Percentiles rank a stretch among this genome's conserved stretches.
phyloP scores from a whole-genome alignment of 345 rosid species.

The Salix viminalis region DNA sequence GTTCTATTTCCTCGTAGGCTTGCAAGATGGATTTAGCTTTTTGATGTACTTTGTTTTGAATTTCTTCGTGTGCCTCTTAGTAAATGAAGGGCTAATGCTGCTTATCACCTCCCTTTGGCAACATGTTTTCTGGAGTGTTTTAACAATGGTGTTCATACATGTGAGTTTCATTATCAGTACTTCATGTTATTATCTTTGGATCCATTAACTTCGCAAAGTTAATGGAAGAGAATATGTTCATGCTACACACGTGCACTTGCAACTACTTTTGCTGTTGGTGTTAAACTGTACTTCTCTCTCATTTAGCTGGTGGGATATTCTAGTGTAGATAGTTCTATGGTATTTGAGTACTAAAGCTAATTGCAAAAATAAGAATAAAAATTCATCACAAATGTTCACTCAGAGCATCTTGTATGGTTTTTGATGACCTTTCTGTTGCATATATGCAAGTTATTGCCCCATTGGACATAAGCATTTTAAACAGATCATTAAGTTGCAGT shows the following conservation, averaged over 20 bases:
- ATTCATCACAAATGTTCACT: background rate
- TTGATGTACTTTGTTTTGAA: constrained; percentile 98
- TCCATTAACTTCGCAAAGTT: background rate
- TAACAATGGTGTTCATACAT: constrained; percentile 54
- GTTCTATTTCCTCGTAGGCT: constrained; percentile 85
- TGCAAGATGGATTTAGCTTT: constrained; percentile 83
- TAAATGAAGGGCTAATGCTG: constrained; percentile 87
- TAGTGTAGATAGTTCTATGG: background rate
- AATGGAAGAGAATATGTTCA: background rate
- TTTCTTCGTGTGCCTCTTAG: constrained; percentile 83
- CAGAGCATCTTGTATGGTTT: background rate
- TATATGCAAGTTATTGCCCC: background rate
- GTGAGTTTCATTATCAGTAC: constrained; percentile 40
- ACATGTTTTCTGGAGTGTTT: constrained; percentile 71
- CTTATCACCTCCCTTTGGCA: constrained; percentile 60
- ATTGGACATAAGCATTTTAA: background rate
- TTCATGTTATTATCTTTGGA: background rate
- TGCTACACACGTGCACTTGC: background rate
- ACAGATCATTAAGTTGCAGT: background rate
- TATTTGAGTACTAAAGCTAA: background rate
- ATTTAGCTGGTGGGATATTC: background rate
- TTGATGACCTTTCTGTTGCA: background rate
- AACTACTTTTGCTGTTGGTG: background rate
- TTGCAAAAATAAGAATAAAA: background rate
- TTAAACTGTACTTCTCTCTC: background rate